Base-by-base conservation (phyloP, 106 monocot species). In the Amphibolis antarctica region DNA sequence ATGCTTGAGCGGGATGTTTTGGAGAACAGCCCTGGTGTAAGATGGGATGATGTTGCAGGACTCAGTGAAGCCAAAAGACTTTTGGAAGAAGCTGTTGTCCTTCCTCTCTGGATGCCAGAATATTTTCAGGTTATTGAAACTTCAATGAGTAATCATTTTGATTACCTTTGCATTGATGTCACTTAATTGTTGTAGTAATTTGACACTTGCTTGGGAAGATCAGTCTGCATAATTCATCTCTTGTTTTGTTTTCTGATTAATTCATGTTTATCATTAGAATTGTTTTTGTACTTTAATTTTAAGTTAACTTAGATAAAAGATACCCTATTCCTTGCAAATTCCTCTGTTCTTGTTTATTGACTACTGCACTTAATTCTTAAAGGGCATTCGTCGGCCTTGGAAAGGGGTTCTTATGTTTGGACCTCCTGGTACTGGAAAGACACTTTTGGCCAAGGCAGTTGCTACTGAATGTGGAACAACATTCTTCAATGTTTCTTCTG, bases 321-420 rank as follows among this genome's bases (percentile, higher is more conserved):
- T 23, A 57, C 7, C 10, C 22, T 23, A 55, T 57, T 13, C 28
- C 5, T 17, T 57, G 13, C 29, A 57, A n/a, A 12, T 57, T 15
- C 26, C 14, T 14, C 24, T 57, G 26, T 15, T 29, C 23, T 26
- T 27, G 56, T 25, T 13, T n/a, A n/a, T 49, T 49, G 48, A 13
- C 15, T 28, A 21, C 43, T 18, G 22, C 18, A 44, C 43, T 25
- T 9, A 20, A 63, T 46, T 4, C 63, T 61, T 69, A 44, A 60
- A 96, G 96, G 96, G 96, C 5, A 90, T 96, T 64, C 89, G 96
- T 27, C 63, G 89, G 44, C 96, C 96, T 56, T 96, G 96, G 96
- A 96, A 96, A 76, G 96, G 96, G 27, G 89, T 96, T 78, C 89
- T 96, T 69, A 96, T 96, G 96, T 96, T 96, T 77, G 96, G 96